Evolutionary conservation across 331 rosid species (phyloP), one percentile per base, ranked within the genome.

Genomic region (Telfairia occidentalis): DNA sequence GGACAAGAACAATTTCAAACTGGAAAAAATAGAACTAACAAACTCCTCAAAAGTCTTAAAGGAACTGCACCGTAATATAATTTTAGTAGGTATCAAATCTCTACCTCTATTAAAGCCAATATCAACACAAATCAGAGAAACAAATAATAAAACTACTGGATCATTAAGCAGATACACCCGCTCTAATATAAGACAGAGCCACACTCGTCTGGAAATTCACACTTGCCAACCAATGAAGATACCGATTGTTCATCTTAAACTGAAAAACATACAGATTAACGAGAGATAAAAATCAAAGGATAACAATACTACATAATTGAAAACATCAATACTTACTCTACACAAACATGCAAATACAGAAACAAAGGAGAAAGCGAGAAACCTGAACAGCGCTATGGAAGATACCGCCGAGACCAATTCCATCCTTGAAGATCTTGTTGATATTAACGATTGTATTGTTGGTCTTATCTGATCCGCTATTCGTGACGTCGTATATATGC

Each of bases 381-480:
- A 95, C 99, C 97, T 95, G 97, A 71, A 95, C 90, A 61, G 99
- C 99, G 81, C 97, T 95, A 76, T 95, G 97, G 84, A 95, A 95
- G 77, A 95, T 95, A 12, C 99, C 99, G 55, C 99, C 99, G 4
- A 95, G 80, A 67, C 99, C 97, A 74, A 95, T 95, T 48, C 99
- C 97, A 76, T 95, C 99, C 80, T 92, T 95, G 84, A 95, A 95
- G 86, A 95, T 90, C 97, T 86, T 95, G 80, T 95, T 95, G 97
- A 92, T 95, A 78, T 95, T 89, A 74, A 95, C 78, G 84, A 95
- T 95, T 81, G 99, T 95, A 82, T 50, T 90, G 82, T 95, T 95
- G 11, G 99, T 90, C 81, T 92, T 92, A 52, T 95, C 99, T 52
- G 99, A 95, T 95, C 97, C 99, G 85, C 97, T 95, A 76, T 95